Conservation (phyloP, 306 rosid genomes). For the Echinosophora koreensis region DNA sequence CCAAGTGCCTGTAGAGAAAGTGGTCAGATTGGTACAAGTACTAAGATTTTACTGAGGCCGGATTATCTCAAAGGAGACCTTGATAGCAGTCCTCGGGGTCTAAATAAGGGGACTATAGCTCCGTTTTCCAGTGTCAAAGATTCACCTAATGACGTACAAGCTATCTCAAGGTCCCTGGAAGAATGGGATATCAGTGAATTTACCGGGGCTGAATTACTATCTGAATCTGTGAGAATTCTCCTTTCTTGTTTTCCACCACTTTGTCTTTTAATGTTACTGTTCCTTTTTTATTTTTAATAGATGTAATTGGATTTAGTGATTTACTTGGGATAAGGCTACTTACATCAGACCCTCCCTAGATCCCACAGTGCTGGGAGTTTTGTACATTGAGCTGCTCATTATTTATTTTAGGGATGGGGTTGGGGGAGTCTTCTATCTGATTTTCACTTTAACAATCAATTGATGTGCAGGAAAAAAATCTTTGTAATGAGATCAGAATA, state of each 20-base stretch:
- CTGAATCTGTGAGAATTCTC: slow-evolving; percentile 70
- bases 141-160: slow-evolving; percentile 44
- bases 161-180: slow-evolving; percentile 55
- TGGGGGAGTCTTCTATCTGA: slow-evolving; percentile 13
- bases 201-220: slow-evolving; percentile 69
- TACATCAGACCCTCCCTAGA: no score
- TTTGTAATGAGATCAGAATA: slow-evolving; percentile 75
- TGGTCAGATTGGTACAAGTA: slow-evolving; percentile 59
- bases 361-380: background rate
- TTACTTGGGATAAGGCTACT: background rate
- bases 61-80: slow-evolving; percentile 58
- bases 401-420: background rate
- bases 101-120: slow-evolving; percentile 52
- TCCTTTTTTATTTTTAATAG: background rate
- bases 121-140: slow-evolving; percentile 53
- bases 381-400: background rate
- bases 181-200: slow-evolving; percentile 82
- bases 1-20: slow-evolving; percentile 56
- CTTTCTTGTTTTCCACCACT: background rate
- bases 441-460: slow-evolving; percentile 31
- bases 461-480: slow-evolving; percentile 70
- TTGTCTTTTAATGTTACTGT: background rate
- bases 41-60: slow-evolving; percentile 52
- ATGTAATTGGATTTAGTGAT: background rate
- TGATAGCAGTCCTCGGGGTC: slow-evolving; percentile 58